Base-by-base conservation (phyloP, 73 alveolate genomes). In the Tetrahymena borealis region DNA sequence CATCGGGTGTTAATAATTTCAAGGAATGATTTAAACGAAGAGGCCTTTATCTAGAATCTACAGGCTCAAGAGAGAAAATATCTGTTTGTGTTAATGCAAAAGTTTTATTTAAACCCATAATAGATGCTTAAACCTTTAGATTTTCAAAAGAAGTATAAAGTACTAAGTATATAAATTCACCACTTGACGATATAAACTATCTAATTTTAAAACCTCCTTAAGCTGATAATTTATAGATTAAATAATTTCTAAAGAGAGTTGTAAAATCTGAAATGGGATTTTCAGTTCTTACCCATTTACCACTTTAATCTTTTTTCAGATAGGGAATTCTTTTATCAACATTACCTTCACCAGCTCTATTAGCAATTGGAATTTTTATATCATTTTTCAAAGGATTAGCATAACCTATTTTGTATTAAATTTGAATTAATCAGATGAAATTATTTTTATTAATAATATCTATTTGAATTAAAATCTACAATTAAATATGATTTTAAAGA, bases 21-120 rank as follows among this genome's bases (percentile, higher is more conserved):
- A 93, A 60, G 35, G 90, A 28, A 85, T 93, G 90, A 33, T 93
- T 93, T 40, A 93, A 85, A 35, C 95, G 90, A 20, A 93, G 78
- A 32, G 95, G 95, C 32, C 95, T 90, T 32, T 38, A 39, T 40
- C 78, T 93, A 33, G 90, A 32, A 90, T 93, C 95, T 16, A 93
- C 91, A 7, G 95, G 95, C 77, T 93, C 95, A 28, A 93, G 38
- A 32, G 95, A 93, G 37, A 93, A 40, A 33, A 93, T 37, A 38
- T 93, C 95, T 38, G 95, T 93, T 40, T 79, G 38, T 35, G 90
- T 92, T 4, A 93, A 31, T 79, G 77, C 40, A 13, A 93, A 90
- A 38, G 91, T 79, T 39, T 93, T 93, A 24, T 40, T 78, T 93
- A 93, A 79, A 33, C 43, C 79, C 18, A 93, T 79, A 35, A 60